Conservation (phyloP, 371 early-diverging fungal species). For the Mucor mucedo region DNA sequence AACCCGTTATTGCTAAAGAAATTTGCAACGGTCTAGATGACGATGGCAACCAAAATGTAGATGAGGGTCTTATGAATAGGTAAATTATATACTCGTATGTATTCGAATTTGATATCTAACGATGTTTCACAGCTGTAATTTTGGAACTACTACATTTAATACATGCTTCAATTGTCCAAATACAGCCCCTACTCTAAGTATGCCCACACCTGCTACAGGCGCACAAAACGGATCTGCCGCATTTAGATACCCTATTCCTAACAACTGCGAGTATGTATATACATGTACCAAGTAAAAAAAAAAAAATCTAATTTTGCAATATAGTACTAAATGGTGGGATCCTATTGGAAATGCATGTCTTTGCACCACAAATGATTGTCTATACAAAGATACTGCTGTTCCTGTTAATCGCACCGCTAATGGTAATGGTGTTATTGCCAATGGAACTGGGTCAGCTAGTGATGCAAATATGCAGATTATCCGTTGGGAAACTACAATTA, state of each 20-base stretch:
- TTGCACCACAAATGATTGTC: constrained; percentile 50
- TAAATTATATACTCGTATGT: constrained; percentile 6
- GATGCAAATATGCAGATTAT: not conserved
- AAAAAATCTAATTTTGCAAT: not conserved
- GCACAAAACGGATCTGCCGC: constrained; percentile 47
- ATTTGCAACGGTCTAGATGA: constrained; percentile 80
- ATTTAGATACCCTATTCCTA: constrained; percentile 58
- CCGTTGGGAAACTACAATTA: not conserved
- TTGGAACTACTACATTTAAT: constrained; percentile 58
- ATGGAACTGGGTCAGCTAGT: constrained; percentile 19
- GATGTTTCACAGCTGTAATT: constrained; percentile 50
- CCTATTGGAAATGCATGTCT: constrained; percentile 59
- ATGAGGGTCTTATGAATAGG: constrained; percentile 50
- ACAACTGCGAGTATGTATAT: constrained; percentile 64
- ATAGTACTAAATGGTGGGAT: constrained; percentile 72
- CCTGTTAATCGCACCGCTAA: constrained; percentile 20
- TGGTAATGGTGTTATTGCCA: constrained; percentile 13
- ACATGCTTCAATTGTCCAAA: constrained; percentile 75
- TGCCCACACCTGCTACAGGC: constrained; percentile 55
- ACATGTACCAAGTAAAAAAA: not conserved
- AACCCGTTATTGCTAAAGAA: constrained; percentile 62
- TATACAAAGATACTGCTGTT: constrained; percentile 55
- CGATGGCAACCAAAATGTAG: constrained; percentile 48
- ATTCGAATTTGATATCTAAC: not conserved
- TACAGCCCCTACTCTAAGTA: constrained; percentile 51